Base-by-base conservation (phyloP, 2,329 filamentous ascomycete species). In the Penicillium griseofulvum region DNA sequence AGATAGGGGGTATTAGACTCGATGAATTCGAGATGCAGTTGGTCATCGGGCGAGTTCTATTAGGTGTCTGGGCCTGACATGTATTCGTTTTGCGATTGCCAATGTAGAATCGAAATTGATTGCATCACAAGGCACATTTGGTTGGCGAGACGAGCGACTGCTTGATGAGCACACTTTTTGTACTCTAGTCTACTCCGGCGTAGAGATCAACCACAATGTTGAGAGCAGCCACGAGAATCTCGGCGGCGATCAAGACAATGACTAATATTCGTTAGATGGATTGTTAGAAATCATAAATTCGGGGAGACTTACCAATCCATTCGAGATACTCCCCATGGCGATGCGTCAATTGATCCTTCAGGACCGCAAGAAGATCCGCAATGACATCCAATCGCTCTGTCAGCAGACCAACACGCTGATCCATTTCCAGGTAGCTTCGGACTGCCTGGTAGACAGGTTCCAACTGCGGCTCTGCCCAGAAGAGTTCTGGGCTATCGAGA, bases 401-500 rank as follows among this genome's bases (percentile, higher is more conserved):
- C 68, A 99, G 77, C 37, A 99, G 79, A 24, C 87, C 86, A 12
- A 97, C 93, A 54, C 94, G 82, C 79, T 97, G 94, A 74, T 97
- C 94, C 89, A 99, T 97, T 78, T 99, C 94, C 19, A 99, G 80
- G 72, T 99, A 99, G 71, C 88, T 94, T 54, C 94, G 83, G 41
- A 97, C 94, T 52, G 94, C 94, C 73, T 95, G 89, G 72, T 99
- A 99, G 28, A 99, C 88, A 5, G 94, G 94, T 69, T 99, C 94
- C 7, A 99, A 82, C 74, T 97, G 92, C 9, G 94, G 94, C 75
- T 99, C 94, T 31, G 93, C 90, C 94, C 94, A 99, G 82, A 99
- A 97, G 39, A 99, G 82, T 76, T 99, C 94, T 0, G 94, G 94
- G 10, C 92, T 96, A 73, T 99, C 94, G 37, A 99, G 87, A 6